Evolutionary conservation across 768 basidiomycete species (phyloP).

Genomic region (Mycena kentingensis): DNA sequence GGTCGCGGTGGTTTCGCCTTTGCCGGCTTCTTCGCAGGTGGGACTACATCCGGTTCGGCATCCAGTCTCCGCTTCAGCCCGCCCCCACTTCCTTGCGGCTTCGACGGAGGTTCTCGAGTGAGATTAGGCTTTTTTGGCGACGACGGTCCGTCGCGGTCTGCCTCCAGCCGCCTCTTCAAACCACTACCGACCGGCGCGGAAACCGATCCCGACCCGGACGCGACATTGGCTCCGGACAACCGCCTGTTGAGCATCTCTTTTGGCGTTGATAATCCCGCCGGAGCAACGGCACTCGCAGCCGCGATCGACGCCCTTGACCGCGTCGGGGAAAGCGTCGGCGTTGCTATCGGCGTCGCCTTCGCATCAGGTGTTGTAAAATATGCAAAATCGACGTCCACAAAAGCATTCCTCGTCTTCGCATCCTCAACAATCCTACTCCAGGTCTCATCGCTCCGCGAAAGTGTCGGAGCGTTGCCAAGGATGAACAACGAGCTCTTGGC

Average conservation of each 20-base stretch:
- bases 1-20: slow-evolving; percentile 33
- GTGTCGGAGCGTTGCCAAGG: slow-evolving; percentile 85
- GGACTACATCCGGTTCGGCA: slow-evolving; percentile 6
- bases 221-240: too few species aligned
- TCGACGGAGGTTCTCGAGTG: background rate
- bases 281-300: too few species aligned
- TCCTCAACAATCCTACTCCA: slow-evolving; percentile 82
- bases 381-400: slow-evolving; percentile 59
- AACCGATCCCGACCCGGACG: too few species aligned
- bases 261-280: too few species aligned
- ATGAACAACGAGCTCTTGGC: slow-evolving; percentile 94
- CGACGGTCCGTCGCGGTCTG: too few species aligned
- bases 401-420: slow-evolving; percentile 62
- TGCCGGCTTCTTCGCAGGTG: slow-evolving; percentile 4
- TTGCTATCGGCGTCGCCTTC: slow-evolving; percentile 24
- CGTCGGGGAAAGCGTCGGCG: slow-evolving; percentile 29
- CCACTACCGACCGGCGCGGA: too few species aligned
- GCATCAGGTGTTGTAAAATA: slow-evolving; percentile 40
- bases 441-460: slow-evolving; percentile 79
- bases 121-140: too few species aligned
- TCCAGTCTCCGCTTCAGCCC: slow-evolving; percentile 6
- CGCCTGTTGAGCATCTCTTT: too few species aligned
- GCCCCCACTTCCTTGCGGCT: background rate
- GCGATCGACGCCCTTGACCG: too few species aligned
- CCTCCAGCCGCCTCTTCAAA: too few species aligned